These are phyloP conservation scores for Sporopachydermia lactativora DNA, from an alignment of 805 yeast species.

Conservation along the genomic window DNA sequence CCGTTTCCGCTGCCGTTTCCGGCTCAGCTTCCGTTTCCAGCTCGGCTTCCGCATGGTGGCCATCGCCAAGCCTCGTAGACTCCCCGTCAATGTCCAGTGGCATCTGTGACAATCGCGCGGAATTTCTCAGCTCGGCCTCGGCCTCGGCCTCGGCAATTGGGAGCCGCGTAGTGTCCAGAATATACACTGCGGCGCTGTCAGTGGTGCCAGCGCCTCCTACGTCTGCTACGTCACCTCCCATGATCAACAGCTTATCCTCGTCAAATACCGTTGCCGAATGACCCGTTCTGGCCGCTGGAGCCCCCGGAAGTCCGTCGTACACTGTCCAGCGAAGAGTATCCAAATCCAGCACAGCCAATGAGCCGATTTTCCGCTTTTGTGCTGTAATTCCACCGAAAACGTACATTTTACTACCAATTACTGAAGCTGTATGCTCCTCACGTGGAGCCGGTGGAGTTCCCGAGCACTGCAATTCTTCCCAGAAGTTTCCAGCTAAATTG, in stretches of 20 bases:
- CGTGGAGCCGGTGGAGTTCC: constrained; percentile 74
- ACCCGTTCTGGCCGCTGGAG: constrained; percentile 81
- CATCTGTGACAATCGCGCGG: not conserved
- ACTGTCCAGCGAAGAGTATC: constrained; percentile 60
- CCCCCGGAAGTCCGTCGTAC: constrained; percentile 29
- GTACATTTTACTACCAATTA: constrained; percentile 66
- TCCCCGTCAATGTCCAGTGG: constrained; percentile 1
- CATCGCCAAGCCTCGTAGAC: not conserved
- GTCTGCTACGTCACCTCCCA: constrained; percentile 81
- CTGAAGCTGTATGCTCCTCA: constrained; percentile 81
- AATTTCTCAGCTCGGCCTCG: not conserved
- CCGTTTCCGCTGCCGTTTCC: too few relatives aligned
- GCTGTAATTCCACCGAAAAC: constrained; percentile 82
- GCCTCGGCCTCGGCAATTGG: constrained; percentile 20
- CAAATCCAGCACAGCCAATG: constrained; percentile 64
- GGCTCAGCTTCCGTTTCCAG: too few relatives aligned
- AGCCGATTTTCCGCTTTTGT: constrained; percentile 52
- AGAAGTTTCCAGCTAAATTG: constrained; percentile 51
- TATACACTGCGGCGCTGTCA: constrained; percentile 42
- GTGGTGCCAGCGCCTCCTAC: constrained; percentile 31
- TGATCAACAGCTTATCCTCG: constrained; percentile 55
- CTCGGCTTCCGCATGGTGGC: too few relatives aligned
- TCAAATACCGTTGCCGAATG: constrained; percentile 70
- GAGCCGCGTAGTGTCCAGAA: constrained; percentile 40
- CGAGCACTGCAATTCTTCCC: constrained; percentile 59